phyloP scores from a whole-genome alignment of 805 yeast species.

The Nakazawaea ernobii region DNA sequence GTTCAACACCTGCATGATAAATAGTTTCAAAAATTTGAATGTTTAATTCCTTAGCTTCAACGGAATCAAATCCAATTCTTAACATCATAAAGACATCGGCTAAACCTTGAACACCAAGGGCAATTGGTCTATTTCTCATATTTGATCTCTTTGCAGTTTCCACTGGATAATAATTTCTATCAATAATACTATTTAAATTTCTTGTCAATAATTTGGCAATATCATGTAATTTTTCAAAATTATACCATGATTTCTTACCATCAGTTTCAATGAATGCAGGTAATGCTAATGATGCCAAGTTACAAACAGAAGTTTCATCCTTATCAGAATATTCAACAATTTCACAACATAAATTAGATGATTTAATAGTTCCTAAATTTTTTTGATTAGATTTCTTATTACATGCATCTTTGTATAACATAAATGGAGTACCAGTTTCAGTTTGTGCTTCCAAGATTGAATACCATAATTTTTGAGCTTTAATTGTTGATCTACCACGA shows the following conservation, averaged over 20 bases:
- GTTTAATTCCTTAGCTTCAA: slow-evolving; percentile 70
- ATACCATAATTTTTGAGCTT: slow-evolving; percentile 89
- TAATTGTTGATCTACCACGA: slow-evolving; percentile 55
- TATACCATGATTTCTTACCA: slow-evolving; percentile 43
- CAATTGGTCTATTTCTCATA: slow-evolving; percentile 83
- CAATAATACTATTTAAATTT: slow-evolving; percentile 80
- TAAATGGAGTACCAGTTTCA: slow-evolving; percentile 94
- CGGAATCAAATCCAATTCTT: slow-evolving; percentile 81
- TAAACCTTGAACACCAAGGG: slow-evolving; percentile 97
- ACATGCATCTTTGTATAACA: slow-evolving; percentile 91
- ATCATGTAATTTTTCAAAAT: slow-evolving; percentile 69
- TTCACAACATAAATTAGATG: slow-evolving; percentile 93
- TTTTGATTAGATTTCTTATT: slow-evolving; percentile 84
- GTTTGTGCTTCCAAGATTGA: slow-evolving; percentile 88
- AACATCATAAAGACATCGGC: slow-evolving; percentile 83
- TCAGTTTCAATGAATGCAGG: slow-evolving; percentile 66
- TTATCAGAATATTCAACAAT: slow-evolving; percentile 87
- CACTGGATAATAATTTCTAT: slow-evolving; percentile 80
- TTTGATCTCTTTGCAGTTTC: slow-evolving; percentile 72
- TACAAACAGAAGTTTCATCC: slow-evolving; percentile 95
- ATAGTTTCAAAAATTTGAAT: slow-evolving; percentile 90
- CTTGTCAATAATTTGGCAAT: slow-evolving; percentile 72
- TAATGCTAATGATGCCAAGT: slow-evolving; percentile 84
- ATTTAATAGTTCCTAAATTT: slow-evolving; percentile 87
- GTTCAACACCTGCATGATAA: slow-evolving; percentile 88